Conservation (phyloP, 306 rosid species). For the Prunus mume region DNA sequence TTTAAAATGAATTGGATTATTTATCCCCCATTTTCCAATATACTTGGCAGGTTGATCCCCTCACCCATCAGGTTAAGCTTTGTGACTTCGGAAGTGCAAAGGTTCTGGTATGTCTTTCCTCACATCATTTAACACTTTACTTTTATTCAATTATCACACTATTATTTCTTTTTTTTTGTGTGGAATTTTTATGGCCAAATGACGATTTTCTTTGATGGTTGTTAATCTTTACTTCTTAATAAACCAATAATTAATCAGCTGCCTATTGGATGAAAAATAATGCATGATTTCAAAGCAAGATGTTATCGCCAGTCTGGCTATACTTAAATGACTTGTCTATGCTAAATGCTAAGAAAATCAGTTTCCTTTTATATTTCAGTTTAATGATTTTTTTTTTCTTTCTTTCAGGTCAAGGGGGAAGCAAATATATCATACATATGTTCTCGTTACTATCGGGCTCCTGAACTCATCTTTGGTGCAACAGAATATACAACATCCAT, state of each 20-base stretch:
- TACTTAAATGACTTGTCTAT: background rate
- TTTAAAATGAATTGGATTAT: background rate
- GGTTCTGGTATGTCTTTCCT: constrained; percentile 61
- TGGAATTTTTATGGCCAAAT: background rate
- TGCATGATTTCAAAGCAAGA: background rate
- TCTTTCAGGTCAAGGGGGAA: constrained; percentile 76
- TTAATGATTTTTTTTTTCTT: constrained; percentile 2
- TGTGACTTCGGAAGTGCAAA: constrained; percentile 98
- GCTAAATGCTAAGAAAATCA: background rate
- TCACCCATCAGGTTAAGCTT: constrained; percentile 91
- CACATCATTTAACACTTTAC: background rate
- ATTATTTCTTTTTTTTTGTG: background rate
- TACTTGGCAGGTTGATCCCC: constrained; percentile 73
- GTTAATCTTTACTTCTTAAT: background rate
- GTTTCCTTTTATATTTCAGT: constrained; percentile 1
- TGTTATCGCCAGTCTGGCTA: background rate
- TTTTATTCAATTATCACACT: constrained; percentile 1
- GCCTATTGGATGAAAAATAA: background rate
- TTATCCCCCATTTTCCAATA: constrained; percentile 11
- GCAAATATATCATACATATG: constrained; percentile 89
- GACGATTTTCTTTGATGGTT: constrained; percentile 1
- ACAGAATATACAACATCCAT: constrained; percentile 85
- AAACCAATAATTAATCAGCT: background rate
- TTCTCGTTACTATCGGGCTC: constrained; percentile 96
- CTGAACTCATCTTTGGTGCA: constrained; percentile 98